Percentiles rank a stretch among this genome's conserved stretches.
Evolutionary conservation across 192 early-diverging fungal species (phyloP).

Genomic region (Entomortierella parvispora): DNA sequence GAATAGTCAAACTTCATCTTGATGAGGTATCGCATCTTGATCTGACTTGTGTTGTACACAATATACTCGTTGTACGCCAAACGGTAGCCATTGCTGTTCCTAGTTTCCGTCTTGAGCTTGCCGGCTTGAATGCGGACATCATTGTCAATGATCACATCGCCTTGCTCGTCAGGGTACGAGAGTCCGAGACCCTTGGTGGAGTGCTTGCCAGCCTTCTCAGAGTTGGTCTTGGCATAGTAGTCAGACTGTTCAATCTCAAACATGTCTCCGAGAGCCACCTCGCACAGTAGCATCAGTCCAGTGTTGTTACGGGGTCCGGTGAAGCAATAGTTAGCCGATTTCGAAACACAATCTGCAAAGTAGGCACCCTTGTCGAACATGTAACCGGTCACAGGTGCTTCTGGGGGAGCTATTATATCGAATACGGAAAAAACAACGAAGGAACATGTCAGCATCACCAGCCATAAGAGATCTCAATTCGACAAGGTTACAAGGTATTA

Average conservation of each 20-base stretch:
- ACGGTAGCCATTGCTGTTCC: neutral
- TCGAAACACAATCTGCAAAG: conserved; percentile 84
- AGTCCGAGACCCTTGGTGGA: conserved; percentile 74
- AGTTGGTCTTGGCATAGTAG: conserved; percentile 62
- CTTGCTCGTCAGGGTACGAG: conserved; percentile 63
- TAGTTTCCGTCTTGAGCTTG: conserved; percentile 11
- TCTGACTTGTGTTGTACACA: conserved; percentile 76
- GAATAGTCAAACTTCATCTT: conserved; percentile 52
- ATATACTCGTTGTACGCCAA: conserved; percentile 84
- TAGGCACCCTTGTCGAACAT: conserved; percentile 90
- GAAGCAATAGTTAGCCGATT: conserved; percentile 78
- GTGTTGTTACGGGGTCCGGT: conserved; percentile 45
- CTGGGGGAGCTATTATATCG: conserved; percentile 75
- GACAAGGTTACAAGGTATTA: neutral
- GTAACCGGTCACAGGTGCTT: conserved; percentile 73
- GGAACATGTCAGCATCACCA: neutral
- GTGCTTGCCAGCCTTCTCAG: conserved; percentile 54
- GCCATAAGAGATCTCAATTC: no score
- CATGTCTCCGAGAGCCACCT: conserved; percentile 79
- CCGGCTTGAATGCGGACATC: conserved; percentile 65
- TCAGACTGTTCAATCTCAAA: conserved; percentile 55
- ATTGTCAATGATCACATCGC: conserved; percentile 52
- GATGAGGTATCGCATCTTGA: conserved; percentile 76
- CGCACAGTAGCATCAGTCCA: conserved; percentile 78
- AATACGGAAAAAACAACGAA: neutral